These are phyloP conservation scores for Kodamaea hsintzibuensis DNA, from an alignment of 805 yeast genomes.

Conservation along the genomic window DNA sequence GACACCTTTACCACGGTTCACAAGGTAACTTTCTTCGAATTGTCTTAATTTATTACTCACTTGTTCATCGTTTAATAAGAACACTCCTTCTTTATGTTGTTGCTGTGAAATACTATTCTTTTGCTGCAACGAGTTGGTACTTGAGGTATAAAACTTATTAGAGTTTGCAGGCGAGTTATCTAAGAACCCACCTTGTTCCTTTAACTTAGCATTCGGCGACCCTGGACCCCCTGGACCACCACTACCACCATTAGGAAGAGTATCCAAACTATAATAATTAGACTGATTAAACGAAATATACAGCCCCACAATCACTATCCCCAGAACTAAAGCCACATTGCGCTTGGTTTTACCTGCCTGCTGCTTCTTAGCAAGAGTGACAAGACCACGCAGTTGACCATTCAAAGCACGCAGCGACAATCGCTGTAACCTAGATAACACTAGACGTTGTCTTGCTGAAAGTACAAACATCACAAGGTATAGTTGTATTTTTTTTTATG, in stretches of 20 bases:
- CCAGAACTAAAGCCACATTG: conserved; percentile 42
- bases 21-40: conserved; percentile 75
- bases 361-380: conserved; percentile 8
- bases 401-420: conserved; percentile 2
- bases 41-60: conserved; percentile 68
- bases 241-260: conserved; percentile 26
- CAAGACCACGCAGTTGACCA: conserved; percentile 7
- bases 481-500: not conserved
- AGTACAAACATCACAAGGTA: conserved; percentile 16
- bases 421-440: conserved; percentile 18
- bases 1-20: conserved; percentile 86
- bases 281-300: conserved; percentile 41
- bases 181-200: conserved; percentile 6
- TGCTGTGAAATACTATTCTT: conserved; percentile 43
- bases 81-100: conserved; percentile 55
- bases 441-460: conserved; percentile 21
- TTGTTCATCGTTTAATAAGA: conserved; percentile 64
- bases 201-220: conserved; percentile 9
- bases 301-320: conserved; percentile 44
- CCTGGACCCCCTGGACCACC: conserved; percentile 11
- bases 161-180: conserved; percentile 15
- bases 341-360: conserved; percentile 14
- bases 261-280: conserved; percentile 43
- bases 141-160: conserved; percentile 29
- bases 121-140: conserved; percentile 48